Evolutionary conservation across 805 yeast genomes (phyloP).

Genomic region (Candida ipomoeae): DNA sequence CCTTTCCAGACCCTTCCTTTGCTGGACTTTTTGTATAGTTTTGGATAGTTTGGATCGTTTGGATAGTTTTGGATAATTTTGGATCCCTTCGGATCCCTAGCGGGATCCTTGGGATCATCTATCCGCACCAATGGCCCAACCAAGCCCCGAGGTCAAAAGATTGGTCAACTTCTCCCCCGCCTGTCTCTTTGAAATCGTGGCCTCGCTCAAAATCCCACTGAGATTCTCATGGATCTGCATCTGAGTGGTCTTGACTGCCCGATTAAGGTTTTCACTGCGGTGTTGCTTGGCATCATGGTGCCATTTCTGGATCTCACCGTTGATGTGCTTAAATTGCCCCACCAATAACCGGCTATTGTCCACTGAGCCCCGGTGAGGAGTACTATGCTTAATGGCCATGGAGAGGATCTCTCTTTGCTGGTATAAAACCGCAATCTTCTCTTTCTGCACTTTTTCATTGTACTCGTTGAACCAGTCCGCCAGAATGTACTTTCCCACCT

Average conservation of each 20-base stretch:
- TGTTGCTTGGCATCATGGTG: conserved; percentile 12
- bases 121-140: conserved; percentile 61
- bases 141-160: conserved; percentile 51
- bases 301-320: conserved; percentile 29
- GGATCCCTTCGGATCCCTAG: no score
- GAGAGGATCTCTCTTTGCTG: conserved; percentile 56
- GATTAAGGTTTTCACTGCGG: conserved; percentile 11
- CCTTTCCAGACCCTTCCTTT: no score
- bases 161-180: conserved; percentile 47
- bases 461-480: conserved; percentile 21
- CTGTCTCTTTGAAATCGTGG: conserved; percentile 24
- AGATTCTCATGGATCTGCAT: conserved; percentile 19
- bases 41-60: no score
- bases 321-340: conserved; percentile 59
- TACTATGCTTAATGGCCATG: conserved; percentile 39
- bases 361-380: conserved; percentile 39
- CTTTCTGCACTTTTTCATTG: conserved; percentile 13
- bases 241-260: conserved; percentile 14
- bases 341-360: conserved; percentile 54
- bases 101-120: no score
- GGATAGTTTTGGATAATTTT: no score
- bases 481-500: conserved; percentile 54
- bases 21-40: no score
- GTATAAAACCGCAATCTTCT: conserved; percentile 25
- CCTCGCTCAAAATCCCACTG: conserved; percentile 28